Base-by-base conservation (phyloP, 257 asterid genomes). In the Solanum sitiens region DNA sequence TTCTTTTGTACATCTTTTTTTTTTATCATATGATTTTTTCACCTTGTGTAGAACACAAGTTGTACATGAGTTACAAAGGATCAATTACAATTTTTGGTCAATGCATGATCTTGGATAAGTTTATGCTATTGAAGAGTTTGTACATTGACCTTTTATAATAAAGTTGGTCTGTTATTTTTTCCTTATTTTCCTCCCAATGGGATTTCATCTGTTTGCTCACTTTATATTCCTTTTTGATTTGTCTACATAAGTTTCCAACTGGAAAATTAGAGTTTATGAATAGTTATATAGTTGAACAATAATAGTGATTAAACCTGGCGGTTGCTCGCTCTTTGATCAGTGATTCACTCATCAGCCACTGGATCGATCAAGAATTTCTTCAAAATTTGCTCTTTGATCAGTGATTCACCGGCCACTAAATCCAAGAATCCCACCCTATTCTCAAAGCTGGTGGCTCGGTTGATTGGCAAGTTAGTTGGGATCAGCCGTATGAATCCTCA, bases 1-100 rank as follows among this genome's bases (percentile, higher is more conserved):
- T 68, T 68, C 85, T 77, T 88, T 90, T 92, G 89, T 89, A 30
- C 77, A 68, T 87, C 67, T 20, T 56, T 67, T 71, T 53, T 84
- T 63, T 59, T 67, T 27, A 74, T 27, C 14, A 63, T 14, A 63
- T 35, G 35, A 59, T 47, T 80, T 39, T 67, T 71, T 37, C 83
- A 74, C 67, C 88, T 80, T 16, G 42, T 80, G 85, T 80, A 71
- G 92, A 72, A 84, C 37, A 71, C 79, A 88, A 86, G 84, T 42
- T 94, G 92, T 90, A 89, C 65, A 91, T 92, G 88, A 84, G 86
- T 87, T 86, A 74, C 83, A 88, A 88, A 82, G 40, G 72, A 90
- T 83, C 88, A 65, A 86, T 37, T 85, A 88, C 87, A 83, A 76
- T 90, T 86, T 89, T 91, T 90, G 89, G 86, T 27, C 63, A 82